Evolutionary conservation across 192 early-diverging fungal species (phyloP), one percentile per base, ranked within the genome.

Genomic region (Phlyctochytrium bullatum): DNA sequence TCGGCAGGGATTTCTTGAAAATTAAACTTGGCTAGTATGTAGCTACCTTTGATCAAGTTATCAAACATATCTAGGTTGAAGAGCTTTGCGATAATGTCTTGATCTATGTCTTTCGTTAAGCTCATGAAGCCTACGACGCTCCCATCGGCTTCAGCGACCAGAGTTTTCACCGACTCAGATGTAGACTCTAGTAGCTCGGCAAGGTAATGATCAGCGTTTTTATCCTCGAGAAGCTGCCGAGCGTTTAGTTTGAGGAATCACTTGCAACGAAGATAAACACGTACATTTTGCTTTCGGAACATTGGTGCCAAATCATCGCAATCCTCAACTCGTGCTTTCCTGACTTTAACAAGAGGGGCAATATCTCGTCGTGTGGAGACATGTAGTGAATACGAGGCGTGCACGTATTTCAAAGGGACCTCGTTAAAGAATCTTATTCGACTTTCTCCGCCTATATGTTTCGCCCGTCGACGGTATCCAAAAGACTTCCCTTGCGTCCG

Each of bases 271-370:
- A 2, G 0, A 6, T 6, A 33, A 17, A 1, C 24, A 36, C 71
- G 28, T 60, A 81, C 77, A 32, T 78, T 76, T 52, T 84, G 79
- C 32, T 71, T 58, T 54, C 65, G 65, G 50, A 84, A 78, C 75
- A 86, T 78, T 3, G 84, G 84, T 2, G 77, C 71, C 20, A 86
- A 59, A 69, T 86, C 84, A 68, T 86, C 84, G 59, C 79, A 82
- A 66, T 86, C 84, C 62, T 84, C 84, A 2, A 86, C 78, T 31
- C 74, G 60, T 10, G 80, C 82, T 32, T 62, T 74, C 51, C 84
- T 25, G 12, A 86, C 71, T 34, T 71, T 73, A 24, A 84, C 51
- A 10, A 62, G 30, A 0, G 80, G 82, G 12, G 74, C 31, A 23
- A 86, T 66, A 25, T 78, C 77, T 52, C 73, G 68, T 34, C 81